These are phyloP conservation scores for Aegilops tauschii DNA, from an alignment of 176 grass and related monocot genomes.

Conservation along the genomic window DNA sequence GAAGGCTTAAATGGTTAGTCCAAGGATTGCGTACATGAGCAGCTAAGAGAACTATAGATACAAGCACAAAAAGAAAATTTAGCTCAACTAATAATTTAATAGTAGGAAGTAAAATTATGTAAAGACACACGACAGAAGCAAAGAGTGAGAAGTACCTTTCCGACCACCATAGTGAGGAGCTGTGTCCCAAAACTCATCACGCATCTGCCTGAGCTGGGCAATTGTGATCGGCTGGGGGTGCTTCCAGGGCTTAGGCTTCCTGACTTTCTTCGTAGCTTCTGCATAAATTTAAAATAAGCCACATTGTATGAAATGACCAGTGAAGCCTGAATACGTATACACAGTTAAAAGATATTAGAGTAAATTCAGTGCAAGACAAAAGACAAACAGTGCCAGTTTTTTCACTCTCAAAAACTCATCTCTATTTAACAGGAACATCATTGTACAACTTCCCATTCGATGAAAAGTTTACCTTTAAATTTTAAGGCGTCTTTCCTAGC, in stretches of 20 bases:
- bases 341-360: neutral
- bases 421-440: neutral
- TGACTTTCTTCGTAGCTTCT: constrained; percentile 57
- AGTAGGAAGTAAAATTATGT: neutral
- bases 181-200: constrained; percentile 72
- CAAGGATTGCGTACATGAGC: neutral
- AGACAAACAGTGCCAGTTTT: neutral
- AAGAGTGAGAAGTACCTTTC: constrained; percentile 44
- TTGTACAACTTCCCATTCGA: neutral
- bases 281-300: constrained; percentile 18
- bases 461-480: neutral
- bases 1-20: constrained; percentile 6
- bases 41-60: neutral
- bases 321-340: neutral
- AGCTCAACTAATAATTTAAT: neutral
- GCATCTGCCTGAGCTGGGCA: constrained; percentile 55
- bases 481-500: neutral
- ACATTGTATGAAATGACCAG: constrained; percentile 6
- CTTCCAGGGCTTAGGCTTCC: constrained; percentile 77
- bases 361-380: neutral
- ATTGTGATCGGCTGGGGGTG: constrained; percentile 58
- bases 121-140: neutral
- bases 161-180: constrained; percentile 74
- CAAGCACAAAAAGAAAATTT: neutral
- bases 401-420: neutral